Evolutionary conservation across 1,284 basidiomycete species (phyloP), one percentile per base, ranked within the genome.

Genomic region (Bondarzewia mesenterica): DNA sequence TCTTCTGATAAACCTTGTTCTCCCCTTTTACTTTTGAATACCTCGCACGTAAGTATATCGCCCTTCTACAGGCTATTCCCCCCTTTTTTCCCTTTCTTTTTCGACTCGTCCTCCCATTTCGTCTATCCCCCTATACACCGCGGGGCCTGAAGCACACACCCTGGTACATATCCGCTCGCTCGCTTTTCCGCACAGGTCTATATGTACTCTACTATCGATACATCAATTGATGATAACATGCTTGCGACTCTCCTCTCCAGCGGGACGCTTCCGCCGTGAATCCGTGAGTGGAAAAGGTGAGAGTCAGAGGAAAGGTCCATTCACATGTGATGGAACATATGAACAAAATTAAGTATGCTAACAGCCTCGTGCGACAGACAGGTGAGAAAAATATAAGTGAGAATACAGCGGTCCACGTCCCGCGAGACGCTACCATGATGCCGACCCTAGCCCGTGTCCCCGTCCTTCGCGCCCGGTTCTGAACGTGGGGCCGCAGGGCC

Each of bases 381-480:
- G n/a, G 29, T 32, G n/a, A 10, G n/a, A 32, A 4, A 32, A 32
- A 32, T 10, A 32, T 12, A 32, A 32, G 12, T 10, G n/a, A 10
- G n/a, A 10, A 32, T 10, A 32, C 29, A 32, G 12, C 4, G 5
- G 29, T 12, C 4, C 29, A 32, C 12, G 7, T n/a, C 10, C 29
- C 10, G 5, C 29, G 29, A 32, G 29, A n/a, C 29, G 5, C 10
- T 40, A 40, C 38, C 10, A 40, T 22, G 7, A 43, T n/a, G n/a
- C 16, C 42, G n/a, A 21, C 25, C 12, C 15, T 62, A 85, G 55
- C 86, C 85, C 44, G 78, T 85, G 62, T 88, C 86, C 45, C 78
- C 85, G 59, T 88, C 84, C 66, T 89, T 89, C 52, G 73, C 72
- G 57, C 77, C 74, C 56, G 73, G 65, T 75, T 80, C 76, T 78